phyloP scores from a whole-genome alignment of 1,284 basidiomycete genomes.

The Rhodotorula sp. region DNA sequence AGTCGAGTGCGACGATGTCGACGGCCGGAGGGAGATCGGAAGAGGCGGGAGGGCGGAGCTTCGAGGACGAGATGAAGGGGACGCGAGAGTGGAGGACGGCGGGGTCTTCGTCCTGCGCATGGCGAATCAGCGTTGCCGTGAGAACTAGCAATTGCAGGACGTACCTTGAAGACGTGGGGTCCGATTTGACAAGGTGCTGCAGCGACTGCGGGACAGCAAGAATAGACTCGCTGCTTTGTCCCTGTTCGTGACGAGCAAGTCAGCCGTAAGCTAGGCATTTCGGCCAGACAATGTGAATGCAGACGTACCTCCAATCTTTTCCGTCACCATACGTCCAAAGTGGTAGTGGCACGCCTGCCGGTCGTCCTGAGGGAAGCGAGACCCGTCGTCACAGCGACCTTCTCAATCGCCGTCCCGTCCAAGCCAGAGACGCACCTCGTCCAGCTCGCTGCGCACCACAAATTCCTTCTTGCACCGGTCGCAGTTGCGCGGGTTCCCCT shows the following conservation, averaged over 20 bases:
- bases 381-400: not conserved
- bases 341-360: slow-evolving; percentile 73
- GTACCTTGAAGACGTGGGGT: slow-evolving; percentile 44
- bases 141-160: not conserved
- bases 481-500: slow-evolving; percentile 68
- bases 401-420: no score
- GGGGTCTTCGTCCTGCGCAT: slow-evolving; percentile 65
- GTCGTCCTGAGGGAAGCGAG: slow-evolving; percentile 51
- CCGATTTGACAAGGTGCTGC: slow-evolving; percentile 46
- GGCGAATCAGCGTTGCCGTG: not conserved
- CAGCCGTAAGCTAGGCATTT: not conserved
- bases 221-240: slow-evolving; percentile 50
- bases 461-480: slow-evolving; percentile 74
- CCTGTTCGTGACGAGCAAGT: slow-evolving; percentile 45
- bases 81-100: slow-evolving; percentile 70
- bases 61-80: slow-evolving; percentile 63
- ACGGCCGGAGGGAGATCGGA: slow-evolving; percentile 11
- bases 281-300: slow-evolving; percentile 17
- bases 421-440: slow-evolving; percentile 21
- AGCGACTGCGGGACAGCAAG: slow-evolving; percentile 43
- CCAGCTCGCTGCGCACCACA: slow-evolving; percentile 60
- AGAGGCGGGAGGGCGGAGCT: slow-evolving; percentile 34
- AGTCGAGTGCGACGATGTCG: slow-evolving; percentile 71
- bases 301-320: slow-evolving; percentile 62
- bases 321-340: slow-evolving; percentile 70